Conservation (phyloP, 371 early-diverging fungal species). For the Mortierella sp. region DNA sequence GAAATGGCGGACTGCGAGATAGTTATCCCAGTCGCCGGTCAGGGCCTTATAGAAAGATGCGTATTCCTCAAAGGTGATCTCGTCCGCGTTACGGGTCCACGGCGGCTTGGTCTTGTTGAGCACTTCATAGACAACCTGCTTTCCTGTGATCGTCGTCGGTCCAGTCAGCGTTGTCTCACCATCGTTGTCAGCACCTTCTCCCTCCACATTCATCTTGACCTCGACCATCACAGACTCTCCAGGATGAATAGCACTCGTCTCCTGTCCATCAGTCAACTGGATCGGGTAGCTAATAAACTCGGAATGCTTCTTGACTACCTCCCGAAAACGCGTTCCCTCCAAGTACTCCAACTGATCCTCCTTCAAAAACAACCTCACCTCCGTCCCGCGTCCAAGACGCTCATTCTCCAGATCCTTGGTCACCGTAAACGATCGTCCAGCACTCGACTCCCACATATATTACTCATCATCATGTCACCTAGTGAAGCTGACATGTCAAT, state of each 20-base stretch:
- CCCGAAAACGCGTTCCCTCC: conserved; percentile 90
- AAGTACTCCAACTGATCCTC: conserved; percentile 94
- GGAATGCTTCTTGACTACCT: conserved; percentile 96
- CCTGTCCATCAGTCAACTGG: conserved; percentile 88
- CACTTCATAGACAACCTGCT: conserved; percentile 68
- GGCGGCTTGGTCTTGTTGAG: conserved; percentile 95
- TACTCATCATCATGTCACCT: conserved; percentile 95
- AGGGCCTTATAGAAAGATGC: conserved; percentile 94
- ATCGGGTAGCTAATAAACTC: conserved; percentile 96
- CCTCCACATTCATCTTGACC: conserved; percentile 73
- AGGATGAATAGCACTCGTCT: conserved; percentile 85
- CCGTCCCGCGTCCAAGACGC: conserved; percentile 90
- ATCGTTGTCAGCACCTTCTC: conserved; percentile 74
- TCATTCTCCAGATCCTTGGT: conserved; percentile 79
- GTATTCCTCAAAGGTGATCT: conserved; percentile 93
- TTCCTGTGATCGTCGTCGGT: conserved; percentile 11
- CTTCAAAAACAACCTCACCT: conserved; percentile 92
- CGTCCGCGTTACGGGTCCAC: conserved; percentile 96
- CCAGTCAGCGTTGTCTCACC: conserved; percentile 82
- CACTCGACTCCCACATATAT: conserved; percentile 96
- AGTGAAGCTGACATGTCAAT: conserved; percentile 91
- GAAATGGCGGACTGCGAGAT: conserved; percentile 93
- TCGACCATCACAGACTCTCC: conserved; percentile 84
- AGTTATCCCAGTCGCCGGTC: conserved; percentile 97
- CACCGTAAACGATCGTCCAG: conserved; percentile 94